These are phyloP conservation scores for Rhodotorula sphaerocarpa DNA, from an alignment of 768 basidiomycete genomes.

Conservation along the genomic window DNA sequence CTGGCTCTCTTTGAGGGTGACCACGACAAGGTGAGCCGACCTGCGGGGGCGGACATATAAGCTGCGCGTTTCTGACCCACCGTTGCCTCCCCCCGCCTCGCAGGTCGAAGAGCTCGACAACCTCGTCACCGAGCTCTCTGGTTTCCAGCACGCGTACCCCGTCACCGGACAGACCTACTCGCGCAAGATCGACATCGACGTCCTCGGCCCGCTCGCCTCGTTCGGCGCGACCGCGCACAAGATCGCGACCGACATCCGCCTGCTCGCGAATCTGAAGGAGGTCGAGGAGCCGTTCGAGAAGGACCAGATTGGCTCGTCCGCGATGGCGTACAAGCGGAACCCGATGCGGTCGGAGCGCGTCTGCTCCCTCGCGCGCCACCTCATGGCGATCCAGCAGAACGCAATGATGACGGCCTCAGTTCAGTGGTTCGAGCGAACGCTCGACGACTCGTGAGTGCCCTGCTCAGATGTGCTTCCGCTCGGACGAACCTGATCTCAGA, in stretches of 20 bases:
- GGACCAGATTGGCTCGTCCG: conserved; percentile 88
- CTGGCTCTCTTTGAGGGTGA: conserved; percentile 87
- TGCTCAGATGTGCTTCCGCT: background rate
- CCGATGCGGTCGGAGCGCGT: conserved; percentile 98
- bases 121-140: conserved; percentile 80
- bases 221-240: conserved; percentile 92
- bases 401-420: conserved; percentile 87
- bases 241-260: conserved; percentile 87
- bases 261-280: conserved; percentile 95
- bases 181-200: conserved; percentile 91
- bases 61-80: background rate
- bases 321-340: conserved; percentile 98
- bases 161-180: conserved; percentile 99
- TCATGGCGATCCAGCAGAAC: conserved; percentile 94
- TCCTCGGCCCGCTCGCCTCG: conserved; percentile 78
- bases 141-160: conserved; percentile 89
- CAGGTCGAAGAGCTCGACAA: conserved; percentile 81
- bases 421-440: conserved; percentile 97
- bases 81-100: too few species aligned
- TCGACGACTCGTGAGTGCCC: conserved; percentile 72
- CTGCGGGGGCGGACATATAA: background rate
- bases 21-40: conserved; percentile 64
- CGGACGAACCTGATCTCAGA: conserved; percentile 14
- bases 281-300: conserved; percentile 98
- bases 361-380: conserved; percentile 88